A percentile compares a stretch with the other conserved stretches of the same genome.
These are phyloP conservation scores for Zarea fungicola DNA, from an alignment of 2,329 filamentous ascomycete species.

Conservation along the genomic window DNA sequence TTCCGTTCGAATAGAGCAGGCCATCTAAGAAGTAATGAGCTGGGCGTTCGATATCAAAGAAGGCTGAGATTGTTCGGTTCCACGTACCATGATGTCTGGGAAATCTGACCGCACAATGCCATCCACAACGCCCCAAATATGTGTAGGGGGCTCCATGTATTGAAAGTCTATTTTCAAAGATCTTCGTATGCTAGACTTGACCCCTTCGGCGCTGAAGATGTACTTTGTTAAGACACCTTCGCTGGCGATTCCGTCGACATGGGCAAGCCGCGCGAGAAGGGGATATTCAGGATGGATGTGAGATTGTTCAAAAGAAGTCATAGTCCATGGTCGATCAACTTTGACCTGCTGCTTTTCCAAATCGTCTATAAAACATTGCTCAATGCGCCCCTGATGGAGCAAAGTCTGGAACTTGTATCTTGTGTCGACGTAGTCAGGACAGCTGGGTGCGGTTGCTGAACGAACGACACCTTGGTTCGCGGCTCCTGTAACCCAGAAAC, in stretches of 20 bases:
- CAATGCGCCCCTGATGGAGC: conserved; percentile 66
- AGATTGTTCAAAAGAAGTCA: conserved; percentile 54
- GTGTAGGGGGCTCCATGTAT: conserved; percentile 62
- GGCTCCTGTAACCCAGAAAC: conserved; percentile 62
- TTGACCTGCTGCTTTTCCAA: conserved; percentile 55
- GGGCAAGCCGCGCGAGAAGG: conserved; percentile 70
- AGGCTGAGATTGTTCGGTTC: no score
- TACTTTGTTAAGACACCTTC: conserved; percentile 68
- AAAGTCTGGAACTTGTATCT: conserved; percentile 67
- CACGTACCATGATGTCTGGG: conserved; percentile 73
- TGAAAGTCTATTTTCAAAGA: conserved; percentile 66
- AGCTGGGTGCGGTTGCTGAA: conserved; percentile 77
- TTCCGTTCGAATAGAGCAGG: conserved; percentile 70
- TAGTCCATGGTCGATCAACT: conserved; percentile 61
- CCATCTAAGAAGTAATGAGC: no score
- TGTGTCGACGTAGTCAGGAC: conserved; percentile 74
- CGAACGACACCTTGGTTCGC: conserved; percentile 55
- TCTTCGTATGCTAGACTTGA: conserved; percentile 59
- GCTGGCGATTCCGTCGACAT: conserved; percentile 64
- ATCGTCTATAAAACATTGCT: conserved; percentile 63
- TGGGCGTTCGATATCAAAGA: no score
- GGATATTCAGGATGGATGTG: conserved; percentile 63
- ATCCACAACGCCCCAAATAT: conserved; percentile 75
- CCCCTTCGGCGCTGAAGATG: conserved; percentile 66
- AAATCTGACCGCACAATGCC: conserved; percentile 68